Base-by-base conservation (phyloP, 1,284 basidiomycete species). In the Austroboletus niveus region DNA sequence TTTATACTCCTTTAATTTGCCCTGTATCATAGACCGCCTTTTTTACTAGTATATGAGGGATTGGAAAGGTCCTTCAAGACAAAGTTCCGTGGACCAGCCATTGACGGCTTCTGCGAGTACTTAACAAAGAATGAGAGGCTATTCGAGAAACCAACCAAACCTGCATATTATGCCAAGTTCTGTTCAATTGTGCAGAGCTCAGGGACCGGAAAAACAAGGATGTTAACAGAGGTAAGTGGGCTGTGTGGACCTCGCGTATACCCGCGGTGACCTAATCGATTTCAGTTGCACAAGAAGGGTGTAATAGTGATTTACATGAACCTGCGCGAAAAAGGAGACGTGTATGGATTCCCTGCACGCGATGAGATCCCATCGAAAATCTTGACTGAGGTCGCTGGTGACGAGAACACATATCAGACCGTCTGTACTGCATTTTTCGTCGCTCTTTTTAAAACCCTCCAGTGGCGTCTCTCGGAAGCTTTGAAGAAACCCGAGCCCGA, bases 251-350 rank as follows among this genome's bases (percentile, higher is more conserved):
- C 17, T 15, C 11, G 5, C 34, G 5, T 11, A 6, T 3, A 20
- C 30, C 3, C 8, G 2, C 7, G 10, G 1, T n/a, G 8, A 1
- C 48, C 50, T 10, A 59, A 39, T 30, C 1, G 6, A 27, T 5
- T 1, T 0, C 14, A 61, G 60, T 34, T 63, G 17, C 8, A 41
- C 22, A 57, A 42, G 42, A 57, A 57, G 17, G 40, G 38, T 1
- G 47, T 59, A 4, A 27, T 57, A 4, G 59, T 63, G 0, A 38
- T 63, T 4, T 63, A 61, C 43, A 57, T 61, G 49, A 63, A 61
- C 43, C 6, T 63, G 9, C 43, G 53, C 4, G 45, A 2, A 1
- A 20, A 46, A 5, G 7, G 5, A 0, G 56, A 52, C 14, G 24
- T 4, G 9, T 5, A 32, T 1, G 24, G 47, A 5, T 61, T 61